A percentile compares a stretch with the other conserved stretches of the same genome.
These are phyloP conservation scores for Gossypium longicalyx DNA, from an alignment of 345 rosid species.

Conservation along the genomic window DNA sequence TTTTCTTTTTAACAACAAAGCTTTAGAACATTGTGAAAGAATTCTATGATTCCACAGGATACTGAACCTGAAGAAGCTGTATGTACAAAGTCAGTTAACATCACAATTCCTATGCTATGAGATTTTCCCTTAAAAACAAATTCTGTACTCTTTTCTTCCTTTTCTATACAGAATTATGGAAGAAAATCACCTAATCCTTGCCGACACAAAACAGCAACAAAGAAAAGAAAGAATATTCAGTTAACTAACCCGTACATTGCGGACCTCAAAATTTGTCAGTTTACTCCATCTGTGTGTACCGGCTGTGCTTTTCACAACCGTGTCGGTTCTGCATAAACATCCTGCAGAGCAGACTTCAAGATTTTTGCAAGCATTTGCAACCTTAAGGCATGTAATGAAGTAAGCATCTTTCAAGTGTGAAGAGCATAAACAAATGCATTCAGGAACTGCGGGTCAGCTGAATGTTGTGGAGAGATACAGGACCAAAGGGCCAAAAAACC, in stretches of 20 bases:
- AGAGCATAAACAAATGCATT: background rate
- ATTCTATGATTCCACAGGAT: no score
- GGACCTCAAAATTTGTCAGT: background rate
- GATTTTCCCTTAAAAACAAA: constrained; percentile 10
- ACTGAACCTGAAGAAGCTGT: constrained; percentile 2
- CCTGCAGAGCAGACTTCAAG: background rate
- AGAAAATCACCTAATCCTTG: constrained; percentile 1
- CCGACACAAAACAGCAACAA: background rate
- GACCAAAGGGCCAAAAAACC: background rate
- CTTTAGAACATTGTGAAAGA: no score
- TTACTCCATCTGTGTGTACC: background rate
- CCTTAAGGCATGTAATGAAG: constrained; percentile 9
- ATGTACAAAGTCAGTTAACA: constrained; percentile 27
- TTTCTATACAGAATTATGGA: constrained; percentile 22
- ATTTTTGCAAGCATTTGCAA: constrained; percentile 2
- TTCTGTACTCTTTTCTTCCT: constrained; percentile 16
- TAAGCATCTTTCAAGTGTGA: constrained; percentile 3
- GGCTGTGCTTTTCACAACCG: background rate
- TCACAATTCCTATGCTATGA: background rate
- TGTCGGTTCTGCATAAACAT: background rate
- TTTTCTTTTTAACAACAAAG: no score
- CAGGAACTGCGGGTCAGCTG: background rate
- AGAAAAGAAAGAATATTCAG: constrained; percentile 1
- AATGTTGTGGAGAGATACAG: background rate
- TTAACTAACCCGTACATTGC: constrained; percentile 8